Evolutionary conservation across 257 asterid species (phyloP), one percentile per base, ranked within the genome.

Genomic region (Penstemon davidsonii): DNA sequence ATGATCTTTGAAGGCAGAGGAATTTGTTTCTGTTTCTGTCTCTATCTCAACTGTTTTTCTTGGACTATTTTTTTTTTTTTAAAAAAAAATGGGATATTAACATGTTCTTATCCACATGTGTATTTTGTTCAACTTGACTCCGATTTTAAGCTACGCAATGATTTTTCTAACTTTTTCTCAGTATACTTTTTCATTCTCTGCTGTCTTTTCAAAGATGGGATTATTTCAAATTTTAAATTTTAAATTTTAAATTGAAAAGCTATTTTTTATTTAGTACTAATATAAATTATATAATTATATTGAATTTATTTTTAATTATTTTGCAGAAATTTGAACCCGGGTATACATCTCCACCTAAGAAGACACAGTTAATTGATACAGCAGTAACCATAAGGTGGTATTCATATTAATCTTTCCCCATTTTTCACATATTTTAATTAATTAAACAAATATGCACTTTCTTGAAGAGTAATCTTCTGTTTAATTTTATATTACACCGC

Each of bases 251-350:
- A 45, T 4, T 6, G 3, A 41, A 70, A 73, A 18, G 68, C 36
- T 62, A 2, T 56, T 58, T 15, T 36, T 54, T 65, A 64, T 41
- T 37, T 7, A 19, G n/a, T 58, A 62, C 42, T 52, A 38, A 10
- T 10, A 64, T 70, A n/a, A 69, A 25, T 25, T 25, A 25, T 25
- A 25, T 25, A 25, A 25, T 25, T 25, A 25, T 1, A 1, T 25
- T 25, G 33, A 25, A 25, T 25, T 25, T 8, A 33, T 6, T 63
- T 52, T 25, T 4, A 13, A 12, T 5, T 43, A 59, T 61, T 37
- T 19, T 74, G 81, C 95, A 93, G 98, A 88, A 84, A 66, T 93
- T 88, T 81, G 95, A 90, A 78, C 88, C 97, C 6, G 98, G 90
- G 3, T 93, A 85, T 69, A 84, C 85, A 41, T 82, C 83, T 51